Evolutionary conservation across 1,284 basidiomycete genomes (phyloP), one percentile per base, ranked within the genome.

Genomic region (Phylloboletellus chloephorus): DNA sequence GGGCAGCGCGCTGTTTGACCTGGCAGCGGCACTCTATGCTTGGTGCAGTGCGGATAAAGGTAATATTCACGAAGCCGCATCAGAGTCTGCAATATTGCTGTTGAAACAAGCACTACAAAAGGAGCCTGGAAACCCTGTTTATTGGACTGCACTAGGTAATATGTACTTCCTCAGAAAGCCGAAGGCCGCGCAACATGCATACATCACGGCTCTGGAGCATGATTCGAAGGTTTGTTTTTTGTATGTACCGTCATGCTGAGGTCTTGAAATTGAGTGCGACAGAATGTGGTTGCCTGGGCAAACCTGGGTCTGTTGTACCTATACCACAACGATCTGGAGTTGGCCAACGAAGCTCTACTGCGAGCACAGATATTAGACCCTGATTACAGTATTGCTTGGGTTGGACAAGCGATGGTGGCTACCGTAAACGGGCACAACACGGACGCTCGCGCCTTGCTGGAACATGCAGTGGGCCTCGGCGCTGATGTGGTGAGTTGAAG

Each of bases 361-460:
- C 83, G 83, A 49, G 89, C 94, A 11, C 95, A 98, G 60, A 84
- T 84, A 9, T 71, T 94, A 15, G 92, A 98, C 66, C 91, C 96
- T 2, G 95, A 98, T 55, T 87, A 83, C 64, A 76, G 86, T 0
- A 61, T 82, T 20, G 83, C 92, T n/a, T 98, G 96, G 96, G 74
- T 96, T 11, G 96, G 94, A 1, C 93, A 95, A 60, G 92, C 84
- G 5, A 65, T 96, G 29, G 72, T 97, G 15, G 91, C 92, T 12
- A 73, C 74, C 11, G 63, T 67, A 30, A 81, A 85, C 44, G 79
- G 78, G 0, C 78, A 88, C 48, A 58, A 73, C 7, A 58, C 64
- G 11, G 82, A 89, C 42, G 82, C 88, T 0, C 68, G 71, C 13
- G 73, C 81, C 7, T 65, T 98, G 35, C 80, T 94, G 35, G 85